A percentile compares a stretch with the other conserved stretches of the same genome.
Conservation (phyloP, 805 yeast species). For the Ogataea dorogensis region DNA sequence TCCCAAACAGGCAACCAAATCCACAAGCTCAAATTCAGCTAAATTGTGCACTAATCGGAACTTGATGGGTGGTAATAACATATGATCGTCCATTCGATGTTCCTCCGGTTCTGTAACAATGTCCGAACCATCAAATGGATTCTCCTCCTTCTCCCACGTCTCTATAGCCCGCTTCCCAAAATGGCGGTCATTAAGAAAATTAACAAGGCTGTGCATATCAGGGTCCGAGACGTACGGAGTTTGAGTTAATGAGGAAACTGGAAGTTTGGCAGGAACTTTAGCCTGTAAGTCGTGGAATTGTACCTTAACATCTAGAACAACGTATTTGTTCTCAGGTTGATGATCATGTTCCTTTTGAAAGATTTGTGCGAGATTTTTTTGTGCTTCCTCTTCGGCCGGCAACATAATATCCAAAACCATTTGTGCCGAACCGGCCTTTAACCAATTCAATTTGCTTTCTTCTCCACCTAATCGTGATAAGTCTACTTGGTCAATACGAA, state of each 20-base stretch:
- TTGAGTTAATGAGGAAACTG: slow-evolving; percentile 50
- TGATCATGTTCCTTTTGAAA: slow-evolving; percentile 17
- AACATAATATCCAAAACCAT: slow-evolving; percentile 70
- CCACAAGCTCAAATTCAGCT: slow-evolving; percentile 41
- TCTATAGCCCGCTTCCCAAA: slow-evolving; percentile 24
- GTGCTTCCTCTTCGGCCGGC: slow-evolving; percentile 47
- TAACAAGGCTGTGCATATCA: slow-evolving; percentile 58
- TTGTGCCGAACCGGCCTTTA: slow-evolving; percentile 68
- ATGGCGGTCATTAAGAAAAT: slow-evolving; percentile 54
- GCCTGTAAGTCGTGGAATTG: slow-evolving; percentile 65
- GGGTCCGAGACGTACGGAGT: slow-evolving; percentile 57
- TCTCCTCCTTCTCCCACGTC: slow-evolving; percentile 18
- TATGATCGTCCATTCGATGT: slow-evolving; percentile 13
- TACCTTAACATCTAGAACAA: slow-evolving; percentile 64
- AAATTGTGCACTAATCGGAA: slow-evolving; percentile 47
- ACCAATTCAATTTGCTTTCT: slow-evolving; percentile 62
- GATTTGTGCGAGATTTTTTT: slow-evolving; percentile 15
- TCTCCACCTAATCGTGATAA: slow-evolving; percentile 27
- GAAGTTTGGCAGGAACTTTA: slow-evolving; percentile 44
- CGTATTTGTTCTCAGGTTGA: slow-evolving; percentile 44
- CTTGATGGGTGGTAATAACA: slow-evolving; percentile 35
- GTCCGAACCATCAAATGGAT: slow-evolving; percentile 32
- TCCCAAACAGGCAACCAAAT: slow-evolving; percentile 23
- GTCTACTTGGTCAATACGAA: slow-evolving; percentile 40
- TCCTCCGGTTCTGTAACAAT: slow-evolving; percentile 30